phyloP scores from a whole-genome alignment of 768 basidiomycete species.

The Xerocomellus dryophilus region DNA sequence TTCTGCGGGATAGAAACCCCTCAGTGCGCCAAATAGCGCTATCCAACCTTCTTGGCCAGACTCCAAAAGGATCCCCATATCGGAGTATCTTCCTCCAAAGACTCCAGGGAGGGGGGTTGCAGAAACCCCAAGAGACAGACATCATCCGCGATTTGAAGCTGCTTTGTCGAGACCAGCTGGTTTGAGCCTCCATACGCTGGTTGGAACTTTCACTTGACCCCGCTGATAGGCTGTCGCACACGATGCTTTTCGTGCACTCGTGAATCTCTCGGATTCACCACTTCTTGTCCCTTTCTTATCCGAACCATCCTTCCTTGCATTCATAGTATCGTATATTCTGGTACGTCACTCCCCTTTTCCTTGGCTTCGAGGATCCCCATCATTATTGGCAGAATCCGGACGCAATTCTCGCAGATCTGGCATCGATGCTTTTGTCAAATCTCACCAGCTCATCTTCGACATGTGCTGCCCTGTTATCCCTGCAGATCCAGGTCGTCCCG shows the following conservation, averaged over 20 bases:
- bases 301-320: constrained; percentile 70
- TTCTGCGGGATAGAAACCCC: constrained; percentile 82
- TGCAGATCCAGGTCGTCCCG: constrained; percentile 63
- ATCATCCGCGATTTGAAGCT: constrained; percentile 78
- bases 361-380: constrained; percentile 6
- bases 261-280: constrained; percentile 88
- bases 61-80: constrained; percentile 65
- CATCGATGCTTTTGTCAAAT: constrained; percentile 97
- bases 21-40: constrained; percentile 86
- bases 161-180: constrained; percentile 86
- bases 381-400: constrained; percentile 66
- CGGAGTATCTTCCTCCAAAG: constrained; percentile 73
- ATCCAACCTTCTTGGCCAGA: constrained; percentile 77
- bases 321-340: constrained; percentile 86
- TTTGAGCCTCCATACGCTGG: constrained; percentile 33
- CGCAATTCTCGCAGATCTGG: constrained; percentile 88
- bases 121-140: constrained; percentile 60
- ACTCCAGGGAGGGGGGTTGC: constrained; percentile 53
- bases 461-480: constrained; percentile 57
- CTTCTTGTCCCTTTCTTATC: constrained; percentile 62
- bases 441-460: constrained; percentile 72
- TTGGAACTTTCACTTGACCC: constrained; percentile 16
- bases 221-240: constrained; percentile 74
- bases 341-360: constrained; percentile 46
- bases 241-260: constrained; percentile 89